Evolutionary conservation across 768 basidiomycete genomes (phyloP), one percentile per base, ranked within the genome.

Genomic region (Tulasnella sp.): DNA sequence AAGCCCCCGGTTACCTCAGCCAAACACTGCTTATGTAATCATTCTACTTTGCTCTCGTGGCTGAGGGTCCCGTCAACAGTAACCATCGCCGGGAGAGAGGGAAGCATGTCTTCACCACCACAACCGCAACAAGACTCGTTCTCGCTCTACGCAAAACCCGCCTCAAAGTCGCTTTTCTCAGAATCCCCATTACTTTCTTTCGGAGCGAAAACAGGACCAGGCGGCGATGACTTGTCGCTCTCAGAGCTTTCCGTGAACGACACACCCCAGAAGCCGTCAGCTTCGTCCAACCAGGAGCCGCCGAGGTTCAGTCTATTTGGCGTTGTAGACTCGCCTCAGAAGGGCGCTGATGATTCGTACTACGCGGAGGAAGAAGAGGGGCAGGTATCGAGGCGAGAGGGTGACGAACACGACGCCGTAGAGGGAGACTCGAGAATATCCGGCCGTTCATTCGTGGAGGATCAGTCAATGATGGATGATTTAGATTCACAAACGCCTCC

Each of bases 181-280:
- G 75, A 76, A 38, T 76, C 75, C 6, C 75, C 75, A 12, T n/a
- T 76, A 11, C 40, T 70, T n/a, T 76, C 75, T 29, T 42, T 76
- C 3, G 34, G 40, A 3, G 14, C 37, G 25, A 71, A 71, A 22
- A 71, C 75, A 9, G 75, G 75, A 15, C 75, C 64, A 3, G 37
- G 75, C 12, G 75, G 75, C 25, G 75, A 76, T 68, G 75, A 76
- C 67, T 68, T 76, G 34, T 69, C 75, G 67, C 75, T 76, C 75
- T 76, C 75, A 39, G 75, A 76, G 68, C 75, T 76, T 54, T 76
- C 75, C 15, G 42, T 70, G 36, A 58, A 67, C 73, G 75, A 67
- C n/a, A 76, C 75, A 0, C 75, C 75, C 2, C 67, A 40, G 67
- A 68, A 42, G 52, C 42, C 67, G 22, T 2, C 75, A 22, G 70